Base-by-base conservation (phyloP, 495 filamentous ascomycete species). In the Aspergillus ostianus region DNA sequence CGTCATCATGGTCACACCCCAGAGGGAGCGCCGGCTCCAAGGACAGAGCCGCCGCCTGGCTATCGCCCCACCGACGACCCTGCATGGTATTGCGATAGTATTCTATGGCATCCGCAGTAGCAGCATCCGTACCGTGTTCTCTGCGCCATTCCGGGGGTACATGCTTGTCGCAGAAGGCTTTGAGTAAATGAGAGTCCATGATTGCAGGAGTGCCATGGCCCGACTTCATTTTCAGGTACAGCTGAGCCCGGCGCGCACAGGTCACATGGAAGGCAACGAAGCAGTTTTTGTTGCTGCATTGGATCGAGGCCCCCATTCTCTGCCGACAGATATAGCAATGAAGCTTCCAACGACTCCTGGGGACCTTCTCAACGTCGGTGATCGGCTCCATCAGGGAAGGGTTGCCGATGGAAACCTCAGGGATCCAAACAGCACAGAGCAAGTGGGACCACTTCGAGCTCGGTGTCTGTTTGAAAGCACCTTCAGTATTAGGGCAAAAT, bases 221-320 rank as follows among this genome's bases (percentile, higher is more conserved):
- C 51, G 91, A 90, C 73, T 97, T 98, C 93, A 97, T 98, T 78
- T 93, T 96, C 58, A 99, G 78, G 70, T 90, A 96, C 0, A 99
- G 85, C 60, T 89, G 86, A 44, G 92, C 90, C 61, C 91, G 82
- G 45, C 95, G 85, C 12, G 93, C 94, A 69, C 94, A 99, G 6
- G 93, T 97, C 29, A 98, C 94, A 72, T 99, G 94, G 74, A 98
- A 99, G n/a, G 94, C 94, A 66, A 91, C 85, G 67, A 93, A 99
- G 72, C 94, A 99, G 59, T 87, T 89, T 71, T 96, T 98, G 75
- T 98, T 97, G 56, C 92, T 92, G 75, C 94, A 99, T 74, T 99
- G 94, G 57, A 99, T 96, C 63, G 93, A 97, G 41, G 94, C 93
- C 23, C 94, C 94, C 94, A 98, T 99, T 66, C 86, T 88, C 73